Evolutionary conservation across 2,329 filamentous ascomycete genomes (phyloP).

Genomic region (Fusarium newnesense): DNA sequence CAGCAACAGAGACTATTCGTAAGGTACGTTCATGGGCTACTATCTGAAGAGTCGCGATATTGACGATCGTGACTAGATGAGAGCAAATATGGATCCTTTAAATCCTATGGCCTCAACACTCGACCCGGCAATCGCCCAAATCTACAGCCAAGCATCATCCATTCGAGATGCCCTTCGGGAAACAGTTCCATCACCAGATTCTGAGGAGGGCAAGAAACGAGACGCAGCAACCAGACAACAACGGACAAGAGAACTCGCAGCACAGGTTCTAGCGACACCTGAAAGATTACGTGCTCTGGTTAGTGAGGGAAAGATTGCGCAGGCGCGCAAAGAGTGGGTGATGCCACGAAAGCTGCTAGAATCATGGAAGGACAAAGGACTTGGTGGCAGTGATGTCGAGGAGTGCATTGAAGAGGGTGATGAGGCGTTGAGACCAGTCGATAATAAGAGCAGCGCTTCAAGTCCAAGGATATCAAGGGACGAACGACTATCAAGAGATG

Average conservation of each 20-base stretch:
- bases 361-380: conserved; percentile 63
- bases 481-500: conserved; percentile 31
- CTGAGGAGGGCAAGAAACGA: conserved; percentile 50
- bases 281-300: conserved; percentile 68
- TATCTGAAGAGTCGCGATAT: neutral
- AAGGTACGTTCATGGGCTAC: conserved; percentile 59
- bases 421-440: conserved; percentile 52
- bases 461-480: conserved; percentile 39
- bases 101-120: conserved; percentile 79
- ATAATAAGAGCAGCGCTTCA: conserved; percentile 25
- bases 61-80: conserved; percentile 65
- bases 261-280: conserved; percentile 71
- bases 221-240: conserved; percentile 49
- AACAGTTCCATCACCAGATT: conserved; percentile 59
- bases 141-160: conserved; percentile 70
- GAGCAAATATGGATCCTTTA: conserved; percentile 81
- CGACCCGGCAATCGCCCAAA: conserved; percentile 78
- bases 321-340: conserved; percentile 68
- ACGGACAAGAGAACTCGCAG: conserved; percentile 66
- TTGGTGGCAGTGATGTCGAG: conserved; percentile 66
- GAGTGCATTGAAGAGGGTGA: conserved; percentile 66
- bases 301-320: conserved; percentile 66
- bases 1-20: conserved; percentile 95
- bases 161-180: conserved; percentile 64
- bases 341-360: conserved; percentile 62